Conservation (phyloP, 2,329 filamentous ascomycete species). For the Penicillium sp. region DNA sequence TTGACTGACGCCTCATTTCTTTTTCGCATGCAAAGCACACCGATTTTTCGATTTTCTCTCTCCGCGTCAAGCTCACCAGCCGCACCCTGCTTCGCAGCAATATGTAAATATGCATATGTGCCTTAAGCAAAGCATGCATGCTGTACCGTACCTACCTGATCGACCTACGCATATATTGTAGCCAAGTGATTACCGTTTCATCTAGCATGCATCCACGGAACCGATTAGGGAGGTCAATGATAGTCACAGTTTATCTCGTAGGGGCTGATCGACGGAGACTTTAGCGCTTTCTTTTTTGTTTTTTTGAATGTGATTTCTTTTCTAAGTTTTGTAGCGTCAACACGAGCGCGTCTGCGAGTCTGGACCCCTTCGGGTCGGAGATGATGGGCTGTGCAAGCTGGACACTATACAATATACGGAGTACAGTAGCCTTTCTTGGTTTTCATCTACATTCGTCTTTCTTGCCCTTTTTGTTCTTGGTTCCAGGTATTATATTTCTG, state of each 20-base stretch:
- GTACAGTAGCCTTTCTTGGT: background rate
- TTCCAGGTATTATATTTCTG: background rate
- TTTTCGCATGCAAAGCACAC: background rate
- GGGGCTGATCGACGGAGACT: background rate
- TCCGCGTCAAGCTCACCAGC: conserved; percentile 1
- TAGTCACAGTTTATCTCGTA: conserved; percentile 1
- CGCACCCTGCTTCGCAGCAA: background rate
- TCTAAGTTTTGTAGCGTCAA: background rate
- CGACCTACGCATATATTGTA: background rate
- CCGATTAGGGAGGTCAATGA: background rate
- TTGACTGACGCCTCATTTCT: background rate
- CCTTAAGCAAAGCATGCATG: background rate
- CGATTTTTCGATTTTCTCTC: background rate
- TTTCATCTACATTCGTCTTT: background rate
- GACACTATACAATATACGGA: background rate
- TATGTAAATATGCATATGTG: background rate
- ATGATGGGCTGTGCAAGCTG: background rate
- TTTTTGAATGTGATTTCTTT: background rate
- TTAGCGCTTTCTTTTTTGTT: background rate
- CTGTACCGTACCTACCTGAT: background rate
- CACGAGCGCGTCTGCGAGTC: background rate
- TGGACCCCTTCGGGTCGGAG: background rate
- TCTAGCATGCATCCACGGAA: background rate
- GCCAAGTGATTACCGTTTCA: conserved; percentile 4
- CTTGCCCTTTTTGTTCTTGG: no score